Conservation (phyloP, 2,329 filamentous ascomycete genomes). For the Dactylella cylindrospora region DNA sequence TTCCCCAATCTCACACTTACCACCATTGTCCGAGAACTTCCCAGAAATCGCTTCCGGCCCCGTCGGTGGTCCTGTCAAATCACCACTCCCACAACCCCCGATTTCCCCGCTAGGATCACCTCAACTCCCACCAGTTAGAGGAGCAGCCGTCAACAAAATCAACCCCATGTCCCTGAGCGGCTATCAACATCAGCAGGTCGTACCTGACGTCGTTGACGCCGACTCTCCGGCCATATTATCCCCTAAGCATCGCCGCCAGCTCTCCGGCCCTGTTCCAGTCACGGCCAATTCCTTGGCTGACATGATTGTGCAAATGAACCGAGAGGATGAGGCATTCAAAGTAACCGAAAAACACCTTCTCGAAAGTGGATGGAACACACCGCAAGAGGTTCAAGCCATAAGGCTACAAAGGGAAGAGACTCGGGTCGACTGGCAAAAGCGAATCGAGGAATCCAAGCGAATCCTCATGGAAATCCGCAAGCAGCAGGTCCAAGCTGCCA, state of each 20-base stretch:
- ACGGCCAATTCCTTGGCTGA: slow-evolving; percentile 48
- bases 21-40: slow-evolving; percentile 28
- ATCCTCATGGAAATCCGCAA: slow-evolving; percentile 47
- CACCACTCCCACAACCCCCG: slow-evolving; percentile 36
- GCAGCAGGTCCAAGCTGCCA: slow-evolving; percentile 22
- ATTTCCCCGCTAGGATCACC: slow-evolving; percentile 44
- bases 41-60: slow-evolving; percentile 15
- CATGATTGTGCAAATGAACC: slow-evolving; percentile 49
- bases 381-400: slow-evolving; percentile 48
- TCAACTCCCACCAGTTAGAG: slow-evolving; percentile 41
- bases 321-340: slow-evolving; percentile 47
- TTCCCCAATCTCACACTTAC: slow-evolving; percentile 27
- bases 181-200: slow-evolving; percentile 39
- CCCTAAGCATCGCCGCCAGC: slow-evolving; percentile 35
- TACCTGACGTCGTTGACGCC: slow-evolving; percentile 36
- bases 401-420: slow-evolving; percentile 46
- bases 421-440: slow-evolving; percentile 46
- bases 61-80: slow-evolving; percentile 19
- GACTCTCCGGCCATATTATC: slow-evolving; percentile 40
- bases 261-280: slow-evolving; percentile 42
- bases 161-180: slow-evolving; percentile 44
- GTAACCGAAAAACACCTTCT: slow-evolving; percentile 46
- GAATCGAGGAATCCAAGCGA: slow-evolving; percentile 48
- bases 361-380: slow-evolving; percentile 48
- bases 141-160: slow-evolving; percentile 42